phyloP scores from a whole-genome alignment of 2,329 filamentous ascomycete genomes.

The Fusarium sacchari region DNA sequence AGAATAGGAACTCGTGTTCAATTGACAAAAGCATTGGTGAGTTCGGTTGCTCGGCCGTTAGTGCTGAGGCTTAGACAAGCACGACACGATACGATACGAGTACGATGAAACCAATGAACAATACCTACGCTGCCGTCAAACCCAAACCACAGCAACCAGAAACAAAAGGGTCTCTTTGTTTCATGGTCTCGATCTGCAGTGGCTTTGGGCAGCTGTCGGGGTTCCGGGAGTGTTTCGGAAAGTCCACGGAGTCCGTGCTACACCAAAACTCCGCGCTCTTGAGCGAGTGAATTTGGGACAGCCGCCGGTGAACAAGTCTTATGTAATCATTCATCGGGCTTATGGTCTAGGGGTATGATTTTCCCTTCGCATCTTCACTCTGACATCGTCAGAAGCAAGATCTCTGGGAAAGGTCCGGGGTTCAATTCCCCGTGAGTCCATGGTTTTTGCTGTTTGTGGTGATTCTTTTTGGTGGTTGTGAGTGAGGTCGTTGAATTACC shows the following conservation, averaged over 20 bases:
- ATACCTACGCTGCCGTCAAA: background rate
- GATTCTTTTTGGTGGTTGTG: background rate
- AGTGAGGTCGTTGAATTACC: too few relatives aligned
- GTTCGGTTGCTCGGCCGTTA: background rate
- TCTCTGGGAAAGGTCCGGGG: slow-evolving; percentile 28
- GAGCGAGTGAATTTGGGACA: background rate
- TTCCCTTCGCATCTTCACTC: slow-evolving; percentile 25
- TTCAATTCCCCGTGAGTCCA: slow-evolving; percentile 33
- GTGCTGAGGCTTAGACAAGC: background rate
- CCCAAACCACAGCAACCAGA: background rate
- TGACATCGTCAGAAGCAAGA: background rate
- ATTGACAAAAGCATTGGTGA: too few relatives aligned
- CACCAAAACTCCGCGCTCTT: background rate
- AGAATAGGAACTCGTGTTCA: background rate
- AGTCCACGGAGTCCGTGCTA: background rate
- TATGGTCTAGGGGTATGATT: slow-evolving; percentile 34
- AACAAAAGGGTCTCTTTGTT: background rate
- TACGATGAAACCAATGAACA: background rate
- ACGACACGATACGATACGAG: background rate
- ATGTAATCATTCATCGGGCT: slow-evolving; percentile 21
- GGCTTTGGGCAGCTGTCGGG: background rate
- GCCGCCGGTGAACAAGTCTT: fast-evolving
- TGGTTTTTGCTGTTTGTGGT: background rate
- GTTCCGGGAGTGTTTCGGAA: background rate
- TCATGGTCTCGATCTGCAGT: background rate